Evolutionary conservation across 108 stramenopile species (phyloP), one percentile per base, ranked within the genome.

Genomic region (Cyclotella baltica): DNA sequence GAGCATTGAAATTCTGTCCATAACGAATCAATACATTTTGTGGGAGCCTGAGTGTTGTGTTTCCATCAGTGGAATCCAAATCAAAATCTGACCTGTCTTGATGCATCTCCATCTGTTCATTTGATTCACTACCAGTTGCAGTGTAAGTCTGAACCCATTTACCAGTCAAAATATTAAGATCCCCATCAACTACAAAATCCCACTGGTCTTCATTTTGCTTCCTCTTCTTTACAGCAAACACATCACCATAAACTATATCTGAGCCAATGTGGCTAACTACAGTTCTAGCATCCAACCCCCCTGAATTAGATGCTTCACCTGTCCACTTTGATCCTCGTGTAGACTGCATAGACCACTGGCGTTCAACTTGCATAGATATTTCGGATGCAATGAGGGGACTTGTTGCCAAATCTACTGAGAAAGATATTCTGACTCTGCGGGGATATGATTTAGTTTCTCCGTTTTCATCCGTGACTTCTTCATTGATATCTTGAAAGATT

Each of bases 241-340:
- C 67, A 69, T 80, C 80, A 28, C 80, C 80, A 51, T 74, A 63
- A 55, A 64, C 51, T 23, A 80, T 80, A 10, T 81, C 70, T 51
- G 72, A 78, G 27, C 93, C 93, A 56, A 91, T 63, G 46, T 83
- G 73, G 25, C 55, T 67, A 55, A 83, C 69, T 4, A 93, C 93
- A n/a, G 88, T 88, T 19, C 88, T 85, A 33, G 86, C 90, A 81
- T 93, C 93, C 33, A 93, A 62, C 48, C 93, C 93, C 23, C 93
- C 93, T 13, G 80, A 69, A 64, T 80, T 72, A 11, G 46, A 62
- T 27, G 67, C 37, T 28, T 67, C 55, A 0, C 73, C 80, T 22
- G 80, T 66, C 80, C 80, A 80, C 43, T 43, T 35, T 15, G 67
- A 74, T 6, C 80, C 80, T 16, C 58, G 35, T 0, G 79, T 69